Percentiles rank a stretch among this genome's conserved stretches.
phyloP scores from a whole-genome alignment of 192 early-diverging fungal genomes.

The Helicostylum pulchrum region DNA sequence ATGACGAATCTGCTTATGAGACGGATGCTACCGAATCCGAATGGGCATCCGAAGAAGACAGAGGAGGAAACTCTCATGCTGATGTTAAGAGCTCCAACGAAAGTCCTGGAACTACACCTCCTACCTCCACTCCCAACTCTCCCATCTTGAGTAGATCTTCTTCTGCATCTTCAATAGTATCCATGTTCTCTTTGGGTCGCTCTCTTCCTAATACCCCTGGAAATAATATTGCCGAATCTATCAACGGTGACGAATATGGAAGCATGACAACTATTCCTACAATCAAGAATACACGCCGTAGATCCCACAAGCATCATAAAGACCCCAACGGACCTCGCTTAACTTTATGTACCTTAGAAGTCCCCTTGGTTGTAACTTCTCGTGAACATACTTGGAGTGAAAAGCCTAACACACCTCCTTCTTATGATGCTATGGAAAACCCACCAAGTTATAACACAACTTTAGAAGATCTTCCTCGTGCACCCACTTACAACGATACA shows the following conservation, averaged over 20 bases:
- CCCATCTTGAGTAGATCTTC: constrained; percentile 24
- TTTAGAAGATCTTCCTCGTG: constrained; percentile 14
- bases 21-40: constrained; percentile 16
- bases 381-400: constrained; percentile 25
- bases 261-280: constrained; percentile 1
- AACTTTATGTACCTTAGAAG: constrained; percentile 17
- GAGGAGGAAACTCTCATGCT: background rate
- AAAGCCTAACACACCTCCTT: constrained; percentile 22
- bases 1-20: background rate
- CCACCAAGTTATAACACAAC: constrained; percentile 23
- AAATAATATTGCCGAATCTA: background rate
- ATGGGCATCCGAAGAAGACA: constrained; percentile 8
- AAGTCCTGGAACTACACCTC: constrained; percentile 3
- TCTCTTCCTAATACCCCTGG: background rate
- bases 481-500: constrained; percentile 10
- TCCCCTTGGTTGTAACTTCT: constrained; percentile 31
- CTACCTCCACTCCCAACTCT: constrained; percentile 9
- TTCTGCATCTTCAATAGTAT: constrained; percentile 23
- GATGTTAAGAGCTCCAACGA: background rate
- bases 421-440: constrained; percentile 19
- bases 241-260: background rate
- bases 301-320: background rate
- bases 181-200: constrained; percentile 14
- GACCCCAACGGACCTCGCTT: constrained; percentile 7
- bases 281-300: background rate